These are phyloP conservation scores for Byssochlamys sp. DNA, from an alignment of 2,329 filamentous ascomycete species.

Conservation along the genomic window DNA sequence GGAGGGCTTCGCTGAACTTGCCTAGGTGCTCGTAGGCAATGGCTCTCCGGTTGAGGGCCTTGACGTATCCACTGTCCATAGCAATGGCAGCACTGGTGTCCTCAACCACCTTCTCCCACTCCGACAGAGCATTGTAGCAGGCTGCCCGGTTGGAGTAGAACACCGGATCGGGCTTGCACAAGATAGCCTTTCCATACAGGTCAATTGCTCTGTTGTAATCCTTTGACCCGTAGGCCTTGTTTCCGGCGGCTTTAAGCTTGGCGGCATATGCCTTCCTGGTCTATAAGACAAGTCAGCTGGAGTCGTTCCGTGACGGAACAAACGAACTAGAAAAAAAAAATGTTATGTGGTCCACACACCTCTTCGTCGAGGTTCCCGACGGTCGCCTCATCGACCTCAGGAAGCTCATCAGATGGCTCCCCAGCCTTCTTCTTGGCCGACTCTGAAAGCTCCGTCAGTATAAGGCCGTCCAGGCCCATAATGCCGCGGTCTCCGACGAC, in stretches of 20 bases:
- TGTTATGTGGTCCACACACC: constrained; percentile 22
- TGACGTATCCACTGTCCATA: constrained; percentile 91
- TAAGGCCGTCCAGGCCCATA: constrained; percentile 27
- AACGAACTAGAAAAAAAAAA: neutral
- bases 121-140: constrained; percentile 83
- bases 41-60: constrained; percentile 90
- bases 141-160: constrained; percentile 98
- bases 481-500: constrained; percentile 25
- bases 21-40: constrained; percentile 92
- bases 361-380: constrained; percentile 39
- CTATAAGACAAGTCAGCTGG: constrained; percentile 28
- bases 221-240: constrained; percentile 91
- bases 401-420: constrained; percentile 54
- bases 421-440: constrained; percentile 41
- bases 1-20: constrained; percentile 82
- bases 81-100: constrained; percentile 90
- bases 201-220: constrained; percentile 89
- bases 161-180: constrained; percentile 94
- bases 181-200: constrained; percentile 87
- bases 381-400: constrained; percentile 49
- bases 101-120: constrained; percentile 94
- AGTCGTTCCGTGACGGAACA: neutral
- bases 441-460: constrained; percentile 13
- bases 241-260: constrained; percentile 88
- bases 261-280: constrained; percentile 78